These are phyloP conservation scores for Xylaria sp. DNA, from an alignment of 2,329 filamentous ascomycete species.

Conservation along the genomic window DNA sequence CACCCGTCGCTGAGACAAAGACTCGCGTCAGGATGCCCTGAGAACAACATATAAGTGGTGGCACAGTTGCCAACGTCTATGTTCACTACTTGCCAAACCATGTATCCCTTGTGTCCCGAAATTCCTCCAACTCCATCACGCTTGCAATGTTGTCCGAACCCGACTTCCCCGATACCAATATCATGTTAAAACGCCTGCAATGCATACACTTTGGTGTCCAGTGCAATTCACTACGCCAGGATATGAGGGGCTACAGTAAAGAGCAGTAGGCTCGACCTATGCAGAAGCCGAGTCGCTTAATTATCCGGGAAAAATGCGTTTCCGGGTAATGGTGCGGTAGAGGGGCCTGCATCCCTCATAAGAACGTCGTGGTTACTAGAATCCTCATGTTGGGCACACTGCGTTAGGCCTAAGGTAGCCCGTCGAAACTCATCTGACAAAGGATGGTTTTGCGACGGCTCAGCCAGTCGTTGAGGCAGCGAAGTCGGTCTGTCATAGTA, in stretches of 20 bases:
- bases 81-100: conserved; percentile 20
- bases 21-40: not conserved
- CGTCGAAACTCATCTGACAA: conserved; percentile 52
- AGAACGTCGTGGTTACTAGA: conserved; percentile 54
- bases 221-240: conserved; percentile 24
- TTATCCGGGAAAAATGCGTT: conserved; percentile 59
- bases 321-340: conserved; percentile 57
- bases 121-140: conserved; percentile 30
- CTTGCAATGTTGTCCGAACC: conserved; percentile 29
- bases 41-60: conserved; percentile 15
- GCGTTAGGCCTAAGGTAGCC: conserved; percentile 33
- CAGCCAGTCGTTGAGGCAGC: conserved; percentile 53
- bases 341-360: conserved; percentile 62
- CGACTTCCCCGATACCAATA: conserved; percentile 33
- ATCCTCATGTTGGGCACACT: conserved; percentile 38
- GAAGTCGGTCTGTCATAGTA: conserved; percentile 59
- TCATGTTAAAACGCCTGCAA: conserved; percentile 40
- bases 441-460: conserved; percentile 54
- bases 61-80: conserved; percentile 18
- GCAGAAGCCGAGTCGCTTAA: conserved; percentile 20
- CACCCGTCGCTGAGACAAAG: not conserved
- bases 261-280: not conserved
- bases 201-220: conserved; percentile 34
- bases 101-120: conserved; percentile 20
- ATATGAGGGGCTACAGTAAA: conserved; percentile 21